Evolutionary conservation across 2,329 filamentous ascomycete genomes (phyloP), one percentile per base, ranked within the genome.

Genomic region (Trichoderma sp.): DNA sequence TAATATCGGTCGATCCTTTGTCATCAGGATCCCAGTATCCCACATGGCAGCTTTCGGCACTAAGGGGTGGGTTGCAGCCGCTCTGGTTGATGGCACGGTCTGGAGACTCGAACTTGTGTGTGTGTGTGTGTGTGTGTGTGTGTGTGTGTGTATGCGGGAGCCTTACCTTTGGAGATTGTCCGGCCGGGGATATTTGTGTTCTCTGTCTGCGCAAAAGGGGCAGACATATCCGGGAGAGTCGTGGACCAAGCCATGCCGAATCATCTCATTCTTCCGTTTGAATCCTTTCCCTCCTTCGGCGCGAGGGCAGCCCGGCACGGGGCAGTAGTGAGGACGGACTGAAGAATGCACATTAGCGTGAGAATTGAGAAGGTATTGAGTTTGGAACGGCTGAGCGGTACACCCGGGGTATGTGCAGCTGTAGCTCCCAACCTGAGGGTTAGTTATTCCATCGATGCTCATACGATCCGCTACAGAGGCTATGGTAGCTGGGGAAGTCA

Each of bases 191-290:
- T 98, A 98, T 76, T 91, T 94, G 78, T 97, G 94, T 77, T 97
- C 93, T 72, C 93, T 86, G 74, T 97, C 93, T 1, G 93, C 92
- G 78, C 95, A 99, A 76, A 97, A 98, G 0, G 95, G 95, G 78
- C 95, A 99, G 34, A 97, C 89, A 75, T 98, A 99, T 69, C 94
- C 94, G 1, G 95, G 95, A 8, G 93, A 97, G 71, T 93, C 90
- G 75, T 99, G 95, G 4, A 98, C 95, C 3, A 98, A 85, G 1
- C 94, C 94, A 75, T 91, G 89, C 32, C 89, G 80, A 56, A 90
- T 90, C 89, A 91, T 90, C 76, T 91, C 89, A 72, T 91, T 91
- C 76, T 90, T 91, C 67, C 89, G 83, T 77, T 91, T 91, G 77
- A 91, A 91, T 0, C 89, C 89, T 71, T 88, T 89, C 4, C 89